phyloP scores from a whole-genome alignment of 495 filamentous ascomycete species.

The Aspergillus asperescens region DNA sequence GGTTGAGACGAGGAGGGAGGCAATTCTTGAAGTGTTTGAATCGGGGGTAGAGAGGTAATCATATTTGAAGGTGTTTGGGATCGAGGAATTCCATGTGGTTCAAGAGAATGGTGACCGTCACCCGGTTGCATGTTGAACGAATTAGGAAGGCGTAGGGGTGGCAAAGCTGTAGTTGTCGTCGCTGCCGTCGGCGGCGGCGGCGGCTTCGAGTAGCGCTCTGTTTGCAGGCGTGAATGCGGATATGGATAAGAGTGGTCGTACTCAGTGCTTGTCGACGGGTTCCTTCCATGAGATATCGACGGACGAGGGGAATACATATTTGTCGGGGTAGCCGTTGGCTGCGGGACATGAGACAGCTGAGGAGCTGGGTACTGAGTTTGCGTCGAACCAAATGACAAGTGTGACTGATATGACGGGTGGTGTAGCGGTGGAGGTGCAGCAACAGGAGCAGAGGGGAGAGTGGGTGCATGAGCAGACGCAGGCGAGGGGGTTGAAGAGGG shows the following conservation, averaged over 20 bases:
- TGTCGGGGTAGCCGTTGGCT: slow-evolving; percentile 37
- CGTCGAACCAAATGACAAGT: slow-evolving; percentile 41
- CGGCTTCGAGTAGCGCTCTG: slow-evolving; percentile 27
- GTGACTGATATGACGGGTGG: slow-evolving; percentile 32
- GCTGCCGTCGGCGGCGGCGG: no score
- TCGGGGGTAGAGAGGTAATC: slow-evolving; percentile 22
- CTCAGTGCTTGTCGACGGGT: slow-evolving; percentile 31
- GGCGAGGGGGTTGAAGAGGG: slow-evolving; percentile 23
- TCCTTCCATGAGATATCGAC: slow-evolving; percentile 38
- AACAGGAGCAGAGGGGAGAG: not conserved
- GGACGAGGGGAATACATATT: slow-evolving; percentile 42
- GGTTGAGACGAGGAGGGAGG: slow-evolving; percentile 20
- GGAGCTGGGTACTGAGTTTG: slow-evolving; percentile 40
- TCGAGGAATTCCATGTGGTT: slow-evolving; percentile 19
- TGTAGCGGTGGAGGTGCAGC: slow-evolving; percentile 16
- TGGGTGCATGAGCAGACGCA: slow-evolving; percentile 16
- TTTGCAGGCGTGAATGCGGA: slow-evolving; percentile 19
- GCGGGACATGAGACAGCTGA: slow-evolving; percentile 44
- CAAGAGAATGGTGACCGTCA: slow-evolving; percentile 23
- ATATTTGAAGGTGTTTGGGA: slow-evolving; percentile 23
- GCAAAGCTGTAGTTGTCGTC: slow-evolving; percentile 16
- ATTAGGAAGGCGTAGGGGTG: slow-evolving; percentile 27
- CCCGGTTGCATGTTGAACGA: slow-evolving; percentile 10
- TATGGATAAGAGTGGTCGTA: slow-evolving; percentile 37
- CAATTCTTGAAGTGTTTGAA: slow-evolving; percentile 26